Percentiles rank a stretch among this genome's conserved stretches.
phyloP scores from a whole-genome alignment of 2,329 filamentous ascomycete species.

The Acephala macrosclerotiorum region DNA sequence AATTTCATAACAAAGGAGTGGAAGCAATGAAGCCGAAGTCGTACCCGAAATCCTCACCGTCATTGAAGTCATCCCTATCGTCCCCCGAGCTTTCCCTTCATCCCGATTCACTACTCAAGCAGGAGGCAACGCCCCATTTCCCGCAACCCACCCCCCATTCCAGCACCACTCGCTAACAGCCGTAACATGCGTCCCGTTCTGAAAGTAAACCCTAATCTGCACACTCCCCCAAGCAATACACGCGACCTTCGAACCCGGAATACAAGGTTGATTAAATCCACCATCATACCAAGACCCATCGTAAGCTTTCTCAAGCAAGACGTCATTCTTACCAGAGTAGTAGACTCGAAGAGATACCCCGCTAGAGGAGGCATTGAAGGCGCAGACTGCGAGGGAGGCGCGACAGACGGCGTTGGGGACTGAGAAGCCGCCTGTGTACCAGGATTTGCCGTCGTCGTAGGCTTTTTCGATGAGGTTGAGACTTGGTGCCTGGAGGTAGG shows the following conservation, averaged over 20 bases:
- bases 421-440: conserved; percentile 17
- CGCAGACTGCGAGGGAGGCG: conserved; percentile 13
- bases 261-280: conserved; percentile 17
- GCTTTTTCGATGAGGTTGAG: conserved; percentile 22
- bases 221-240: conserved; percentile 15
- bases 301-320: conserved; percentile 22
- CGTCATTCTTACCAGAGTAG: conserved; percentile 15
- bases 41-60: neutral
- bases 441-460: conserved; percentile 5
- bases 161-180: conserved; percentile 23
- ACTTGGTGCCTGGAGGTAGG: conserved; percentile 18
- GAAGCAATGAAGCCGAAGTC: no score
- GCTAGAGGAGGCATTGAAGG: conserved; percentile 15
- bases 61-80: neutral
- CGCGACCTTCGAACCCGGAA: conserved; percentile 21
- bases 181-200: conserved; percentile 18
- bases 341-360: conserved; percentile 18
- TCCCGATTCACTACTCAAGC: neutral
- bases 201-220: conserved; percentile 20
- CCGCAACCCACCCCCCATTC: conserved; percentile 16
- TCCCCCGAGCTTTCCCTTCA: neutral
- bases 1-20: no score
- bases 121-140: conserved; percentile 17
- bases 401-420: conserved; percentile 14
- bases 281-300: conserved; percentile 26